Conservation (phyloP, 768 basidiomycete species). For the Podaxis sp. region DNA sequence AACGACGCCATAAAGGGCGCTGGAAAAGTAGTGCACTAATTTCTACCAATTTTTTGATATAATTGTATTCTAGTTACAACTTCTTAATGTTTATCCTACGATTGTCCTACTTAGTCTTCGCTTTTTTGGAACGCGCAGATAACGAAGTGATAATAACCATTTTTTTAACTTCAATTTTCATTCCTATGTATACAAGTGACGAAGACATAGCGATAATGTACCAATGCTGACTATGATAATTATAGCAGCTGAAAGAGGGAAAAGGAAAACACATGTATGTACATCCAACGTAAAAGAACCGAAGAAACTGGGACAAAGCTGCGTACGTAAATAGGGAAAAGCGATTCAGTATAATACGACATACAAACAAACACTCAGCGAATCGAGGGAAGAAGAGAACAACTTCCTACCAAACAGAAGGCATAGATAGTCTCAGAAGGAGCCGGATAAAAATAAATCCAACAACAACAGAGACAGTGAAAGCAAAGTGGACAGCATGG, state of each 20-base stretch:
- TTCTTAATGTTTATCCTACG: not conserved
- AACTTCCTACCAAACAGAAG: not conserved
- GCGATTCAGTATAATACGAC: slow-evolving; percentile 1
- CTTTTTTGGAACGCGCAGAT: not conserved
- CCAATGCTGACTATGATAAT: not conserved
- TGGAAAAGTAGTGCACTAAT: not conserved
- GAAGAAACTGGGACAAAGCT: not conserved
- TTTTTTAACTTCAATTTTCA: not conserved
- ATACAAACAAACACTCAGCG: not conserved
- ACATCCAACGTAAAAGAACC: not conserved
- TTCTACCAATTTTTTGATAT: not conserved
- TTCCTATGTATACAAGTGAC: not conserved
- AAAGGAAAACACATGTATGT: not conserved
- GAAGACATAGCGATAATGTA: slow-evolving; percentile 11
- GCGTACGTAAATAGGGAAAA: not conserved
- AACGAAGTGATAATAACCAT: not conserved
- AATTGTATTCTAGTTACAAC: not conserved
- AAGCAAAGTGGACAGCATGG: not conserved
- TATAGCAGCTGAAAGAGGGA: not conserved
- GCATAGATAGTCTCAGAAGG: not conserved
- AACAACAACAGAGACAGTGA: not conserved
- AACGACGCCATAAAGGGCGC: not conserved
- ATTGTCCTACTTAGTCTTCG: not conserved
- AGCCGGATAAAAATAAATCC: not conserved
- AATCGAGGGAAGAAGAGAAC: not conserved